Evolutionary conservation across 2,329 filamentous ascomycete genomes (phyloP).

Genomic region (Blastomyces percursus): DNA sequence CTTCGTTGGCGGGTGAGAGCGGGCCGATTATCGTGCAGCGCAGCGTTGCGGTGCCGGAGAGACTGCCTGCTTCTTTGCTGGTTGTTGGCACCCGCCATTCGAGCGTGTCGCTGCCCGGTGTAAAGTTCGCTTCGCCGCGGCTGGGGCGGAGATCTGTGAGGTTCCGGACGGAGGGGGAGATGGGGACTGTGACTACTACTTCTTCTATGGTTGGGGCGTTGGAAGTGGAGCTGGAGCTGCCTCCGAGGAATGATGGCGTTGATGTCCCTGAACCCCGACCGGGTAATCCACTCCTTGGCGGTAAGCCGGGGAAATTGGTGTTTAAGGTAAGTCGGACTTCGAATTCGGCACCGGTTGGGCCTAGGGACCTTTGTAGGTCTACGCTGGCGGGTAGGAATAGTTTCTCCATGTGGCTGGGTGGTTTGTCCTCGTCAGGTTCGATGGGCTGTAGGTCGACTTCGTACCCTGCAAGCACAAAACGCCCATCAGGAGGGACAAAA

Average conservation of each 20-base stretch:
- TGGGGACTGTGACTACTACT: slow-evolving; percentile 63
- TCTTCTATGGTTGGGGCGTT: slow-evolving; percentile 60
- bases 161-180: slow-evolving; percentile 69
- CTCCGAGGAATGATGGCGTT: slow-evolving; percentile 39
- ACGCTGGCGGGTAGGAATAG: slow-evolving; percentile 73
- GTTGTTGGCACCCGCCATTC: slow-evolving; percentile 68
- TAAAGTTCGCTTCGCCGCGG: slow-evolving; percentile 74
- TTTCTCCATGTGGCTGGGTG: slow-evolving; percentile 45
- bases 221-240: slow-evolving; percentile 45
- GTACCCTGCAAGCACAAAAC: slow-evolving; percentile 87
- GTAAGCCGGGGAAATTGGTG: slow-evolving; percentile 48
- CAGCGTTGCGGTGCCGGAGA: slow-evolving; percentile 59
- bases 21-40: slow-evolving; percentile 70
- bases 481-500: slow-evolving; percentile 88
- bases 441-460: slow-evolving; percentile 82
- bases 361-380: slow-evolving; percentile 71
- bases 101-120: slow-evolving; percentile 56
- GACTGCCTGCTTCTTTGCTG: slow-evolving; percentile 56
- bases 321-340: slow-evolving; percentile 69
- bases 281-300: slow-evolving; percentile 27
- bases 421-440: slow-evolving; percentile 47
- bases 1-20: slow-evolving; percentile 33
- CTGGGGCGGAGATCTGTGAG: slow-evolving; percentile 70
- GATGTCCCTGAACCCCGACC: slow-evolving; percentile 37
- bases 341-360: slow-evolving; percentile 67